Evolutionary conservation across 2,329 filamentous ascomycete species (phyloP).

Genomic region (Neofusicoccum sp.): DNA sequence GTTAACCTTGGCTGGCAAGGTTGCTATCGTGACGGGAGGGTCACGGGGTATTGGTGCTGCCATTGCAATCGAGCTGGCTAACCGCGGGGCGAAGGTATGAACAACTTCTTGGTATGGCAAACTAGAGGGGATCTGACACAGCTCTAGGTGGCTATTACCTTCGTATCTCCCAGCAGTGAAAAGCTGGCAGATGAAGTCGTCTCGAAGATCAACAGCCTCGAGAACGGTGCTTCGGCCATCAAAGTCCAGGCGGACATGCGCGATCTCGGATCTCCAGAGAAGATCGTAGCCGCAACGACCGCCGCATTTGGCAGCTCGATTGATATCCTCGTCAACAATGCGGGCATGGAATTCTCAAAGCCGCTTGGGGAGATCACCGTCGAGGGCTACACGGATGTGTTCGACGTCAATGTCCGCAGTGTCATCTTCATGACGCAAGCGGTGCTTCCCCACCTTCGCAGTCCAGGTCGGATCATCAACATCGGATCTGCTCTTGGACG

Average conservation of each 20-base stretch:
- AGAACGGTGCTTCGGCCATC: slow-evolving; percentile 50
- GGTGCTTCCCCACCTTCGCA: slow-evolving; percentile 75
- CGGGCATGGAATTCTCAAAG: slow-evolving; percentile 85
- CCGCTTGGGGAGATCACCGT: slow-evolving; percentile 80
- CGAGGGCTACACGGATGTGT: slow-evolving; percentile 82
- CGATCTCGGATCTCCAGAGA: slow-evolving; percentile 81
- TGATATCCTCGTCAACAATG: slow-evolving; percentile 92
- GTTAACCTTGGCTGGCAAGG: no score
- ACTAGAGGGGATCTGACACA: background rate
- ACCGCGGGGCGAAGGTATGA: background rate
- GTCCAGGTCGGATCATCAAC: slow-evolving; percentile 91
- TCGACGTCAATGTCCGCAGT: slow-evolving; percentile 88
- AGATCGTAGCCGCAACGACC: slow-evolving; percentile 45
- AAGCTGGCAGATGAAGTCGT: slow-evolving; percentile 34
- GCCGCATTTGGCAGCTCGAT: slow-evolving; percentile 67
- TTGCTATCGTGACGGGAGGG: slow-evolving; percentile 5
- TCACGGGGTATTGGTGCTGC: background rate
- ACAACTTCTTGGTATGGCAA: no score
- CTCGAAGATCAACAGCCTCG: slow-evolving; percentile 31
- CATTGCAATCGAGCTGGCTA: background rate
- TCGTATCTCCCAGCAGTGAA: slow-evolving; percentile 41
- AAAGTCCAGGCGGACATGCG: slow-evolving; percentile 79
- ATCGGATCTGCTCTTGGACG: slow-evolving; percentile 86
- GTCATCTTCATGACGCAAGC: slow-evolving; percentile 97
- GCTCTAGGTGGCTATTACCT: slow-evolving; percentile 42